Conservation (phyloP, 768 basidiomycete genomes). For the Krasilnikovozyma curviuscula region DNA sequence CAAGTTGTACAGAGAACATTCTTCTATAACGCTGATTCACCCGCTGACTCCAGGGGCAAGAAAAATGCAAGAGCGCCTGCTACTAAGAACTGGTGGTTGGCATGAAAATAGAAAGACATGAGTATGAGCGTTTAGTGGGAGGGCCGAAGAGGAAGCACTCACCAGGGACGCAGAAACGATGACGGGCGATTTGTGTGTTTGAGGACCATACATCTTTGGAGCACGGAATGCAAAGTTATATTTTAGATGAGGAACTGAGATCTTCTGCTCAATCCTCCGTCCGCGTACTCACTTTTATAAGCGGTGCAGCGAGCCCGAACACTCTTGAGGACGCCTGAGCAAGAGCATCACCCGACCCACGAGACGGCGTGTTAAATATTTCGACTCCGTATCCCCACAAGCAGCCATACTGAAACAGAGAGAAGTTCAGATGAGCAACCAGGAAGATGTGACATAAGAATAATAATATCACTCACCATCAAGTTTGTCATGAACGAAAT, state of each 20-base stretch:
- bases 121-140: too few relatives aligned
- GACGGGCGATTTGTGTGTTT: constrained; percentile 23
- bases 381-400: too few relatives aligned
- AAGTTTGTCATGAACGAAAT: constrained; percentile 18
- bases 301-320: constrained; percentile 33
- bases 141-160: too few relatives aligned
- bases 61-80: constrained; percentile 30
- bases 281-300: too few relatives aligned
- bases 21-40: not conserved
- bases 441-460: constrained; percentile 18
- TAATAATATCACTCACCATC: constrained; percentile 26
- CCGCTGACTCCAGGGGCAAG: constrained; percentile 31
- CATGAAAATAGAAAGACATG: too few relatives aligned
- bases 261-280: too few relatives aligned
- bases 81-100: too few relatives aligned
- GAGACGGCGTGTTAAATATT: constrained; percentile 38
- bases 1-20: too few relatives aligned
- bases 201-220: too few relatives aligned
- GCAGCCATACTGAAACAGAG: too few relatives aligned
- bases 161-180: constrained; percentile 34
- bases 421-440: constrained; percentile 29
- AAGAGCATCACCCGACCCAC: constrained; percentile 39
- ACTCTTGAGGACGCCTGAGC: constrained; percentile 35
- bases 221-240: not conserved
- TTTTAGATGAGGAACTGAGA: not conserved